phyloP scores from a whole-genome alignment of 805 yeast genomes.

The Saturnispora sekii region DNA sequence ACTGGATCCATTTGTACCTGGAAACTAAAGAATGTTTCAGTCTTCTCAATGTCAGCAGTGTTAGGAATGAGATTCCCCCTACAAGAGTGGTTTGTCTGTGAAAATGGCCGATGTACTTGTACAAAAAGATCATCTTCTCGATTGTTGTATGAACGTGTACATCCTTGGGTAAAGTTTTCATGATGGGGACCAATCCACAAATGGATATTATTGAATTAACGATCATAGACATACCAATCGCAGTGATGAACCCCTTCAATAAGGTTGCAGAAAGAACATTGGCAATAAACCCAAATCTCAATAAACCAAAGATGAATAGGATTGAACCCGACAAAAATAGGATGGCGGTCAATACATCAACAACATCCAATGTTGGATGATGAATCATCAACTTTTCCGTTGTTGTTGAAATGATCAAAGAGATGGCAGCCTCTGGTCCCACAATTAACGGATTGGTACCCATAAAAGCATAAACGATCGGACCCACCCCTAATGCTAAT shows the following conservation, averaged over 20 bases:
- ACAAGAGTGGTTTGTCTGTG: slow-evolving; percentile 56
- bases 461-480: slow-evolving; percentile 63
- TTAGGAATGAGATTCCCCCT: slow-evolving; percentile 41
- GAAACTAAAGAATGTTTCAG: slow-evolving; percentile 30
- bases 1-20: slow-evolving; percentile 37
- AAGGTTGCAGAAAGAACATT: slow-evolving; percentile 69
- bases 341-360: slow-evolving; percentile 56
- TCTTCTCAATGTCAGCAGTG: slow-evolving; percentile 34
- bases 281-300: slow-evolving; percentile 81
- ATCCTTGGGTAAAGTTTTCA: slow-evolving; percentile 34
- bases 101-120: slow-evolving; percentile 34
- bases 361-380: slow-evolving; percentile 32
- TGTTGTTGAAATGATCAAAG: slow-evolving; percentile 73
- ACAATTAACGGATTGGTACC: slow-evolving; percentile 90
- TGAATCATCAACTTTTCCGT: slow-evolving; percentile 46
- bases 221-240: slow-evolving; percentile 78
- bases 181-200: slow-evolving; percentile 49
- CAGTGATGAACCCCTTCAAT: slow-evolving; percentile 74
- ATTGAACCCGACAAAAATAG: slow-evolving; percentile 69
- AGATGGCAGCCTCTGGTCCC: slow-evolving; percentile 87
- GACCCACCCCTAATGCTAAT: slow-evolving; percentile 66
- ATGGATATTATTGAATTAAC: slow-evolving; percentile 65
- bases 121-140: slow-evolving; percentile 53
- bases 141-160: slow-evolving; percentile 59
- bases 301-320: slow-evolving; percentile 61